Percentiles rank a stretch among this genome's conserved stretches.
Evolutionary conservation across 169 alveolate genomes (phyloP).

Genomic region (Cryptosporidium xiaoi): DNA sequence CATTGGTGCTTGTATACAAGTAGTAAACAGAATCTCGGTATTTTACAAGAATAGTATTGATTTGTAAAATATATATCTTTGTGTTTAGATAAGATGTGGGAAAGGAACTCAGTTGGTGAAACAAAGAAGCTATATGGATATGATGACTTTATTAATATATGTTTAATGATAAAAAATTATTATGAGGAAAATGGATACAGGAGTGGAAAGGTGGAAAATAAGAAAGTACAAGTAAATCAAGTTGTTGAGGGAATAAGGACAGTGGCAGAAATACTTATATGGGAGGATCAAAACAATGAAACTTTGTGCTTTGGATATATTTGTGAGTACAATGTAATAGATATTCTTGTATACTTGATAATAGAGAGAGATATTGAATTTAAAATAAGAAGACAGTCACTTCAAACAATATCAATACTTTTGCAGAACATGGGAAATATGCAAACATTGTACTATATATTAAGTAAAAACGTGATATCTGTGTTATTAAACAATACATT

Average conservation of each 20-base stretch:
- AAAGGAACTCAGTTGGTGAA: too few relatives aligned
- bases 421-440: constrained; percentile 25
- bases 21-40: too few relatives aligned
- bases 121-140: too few relatives aligned
- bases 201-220: too few relatives aligned
- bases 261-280: constrained; percentile 48
- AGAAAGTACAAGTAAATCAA: background rate
- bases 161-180: too few relatives aligned
- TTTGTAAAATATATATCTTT: too few relatives aligned
- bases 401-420: constrained; percentile 53
- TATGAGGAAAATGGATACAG: too few relatives aligned
- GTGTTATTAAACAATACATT: constrained; percentile 29
- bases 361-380: constrained; percentile 9
- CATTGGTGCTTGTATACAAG: too few relatives aligned
- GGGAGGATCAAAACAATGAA: constrained; percentile 70
- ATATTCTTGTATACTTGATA: constrained; percentile 11
- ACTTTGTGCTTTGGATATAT: constrained; percentile 34
- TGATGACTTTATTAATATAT: too few relatives aligned
- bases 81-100: too few relatives aligned
- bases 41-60: too few relatives aligned
- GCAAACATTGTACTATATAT: constrained; percentile 27
- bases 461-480: constrained; percentile 31
- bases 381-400: constrained; percentile 38
- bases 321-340: constrained; percentile 14
- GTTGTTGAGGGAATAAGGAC: constrained; percentile 44